A percentile compares a stretch with the other conserved stretches of the same genome.
Evolutionary conservation across 2,329 filamentous ascomycete species (phyloP).

Genomic region (Falciphora oryzae): DNA sequence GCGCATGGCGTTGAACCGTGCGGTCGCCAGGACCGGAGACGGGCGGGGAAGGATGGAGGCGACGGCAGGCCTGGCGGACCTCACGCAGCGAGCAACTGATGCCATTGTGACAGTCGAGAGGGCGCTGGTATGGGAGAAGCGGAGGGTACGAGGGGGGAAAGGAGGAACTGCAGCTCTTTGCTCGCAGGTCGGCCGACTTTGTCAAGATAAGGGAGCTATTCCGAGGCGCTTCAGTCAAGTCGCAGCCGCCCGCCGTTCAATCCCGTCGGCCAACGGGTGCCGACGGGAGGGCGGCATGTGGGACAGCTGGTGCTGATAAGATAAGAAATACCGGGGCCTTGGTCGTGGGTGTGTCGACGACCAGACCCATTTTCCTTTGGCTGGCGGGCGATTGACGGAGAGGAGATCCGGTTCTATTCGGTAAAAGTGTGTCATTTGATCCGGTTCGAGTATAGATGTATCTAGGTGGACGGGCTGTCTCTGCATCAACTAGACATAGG

Average conservation of each 20-base stretch:
- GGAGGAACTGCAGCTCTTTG: neutral
- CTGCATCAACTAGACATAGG: too few species aligned
- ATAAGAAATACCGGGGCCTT: neutral
- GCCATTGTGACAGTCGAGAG: conserved; percentile 40
- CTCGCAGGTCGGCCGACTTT: neutral
- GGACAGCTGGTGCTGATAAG: neutral
- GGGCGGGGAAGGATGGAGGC: conserved; percentile 24
- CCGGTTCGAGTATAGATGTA: too few species aligned
- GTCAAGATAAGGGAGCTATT: conserved; percentile 2
- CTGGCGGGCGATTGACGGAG: too few species aligned
- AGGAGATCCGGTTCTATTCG: too few species aligned
- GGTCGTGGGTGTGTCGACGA: neutral
- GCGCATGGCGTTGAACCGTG: conserved; percentile 26
- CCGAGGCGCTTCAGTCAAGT: too few species aligned
- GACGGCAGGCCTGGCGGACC: conserved; percentile 41
- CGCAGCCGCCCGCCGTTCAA: neutral
- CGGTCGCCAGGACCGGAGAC: neutral
- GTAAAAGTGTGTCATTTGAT: too few species aligned
- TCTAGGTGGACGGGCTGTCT: too few species aligned
- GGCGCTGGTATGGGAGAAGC: neutral
- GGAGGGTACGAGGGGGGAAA: neutral
- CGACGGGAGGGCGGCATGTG: neutral
- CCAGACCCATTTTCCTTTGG: neutral
- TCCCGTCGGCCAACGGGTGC: neutral
- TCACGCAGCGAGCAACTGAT: conserved; percentile 53